Evolutionary conservation across 2,329 filamentous ascomycete species (phyloP).

Genomic region (Clarireedia homoeocarpa): DNA sequence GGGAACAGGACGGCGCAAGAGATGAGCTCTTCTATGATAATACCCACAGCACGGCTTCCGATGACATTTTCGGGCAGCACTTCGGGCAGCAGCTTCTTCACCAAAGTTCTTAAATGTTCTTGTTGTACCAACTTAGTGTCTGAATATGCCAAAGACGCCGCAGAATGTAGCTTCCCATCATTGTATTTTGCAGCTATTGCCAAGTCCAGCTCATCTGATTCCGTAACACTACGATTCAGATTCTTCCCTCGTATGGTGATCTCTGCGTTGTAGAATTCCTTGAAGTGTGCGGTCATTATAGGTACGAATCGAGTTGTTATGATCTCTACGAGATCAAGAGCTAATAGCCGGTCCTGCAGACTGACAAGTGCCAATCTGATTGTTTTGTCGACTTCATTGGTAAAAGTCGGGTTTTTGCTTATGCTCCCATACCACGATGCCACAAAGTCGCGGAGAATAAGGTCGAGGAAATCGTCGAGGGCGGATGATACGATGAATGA

Average conservation of each 20-base stretch:
- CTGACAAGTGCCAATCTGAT: conserved; percentile 65
- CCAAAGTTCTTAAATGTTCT: conserved; percentile 74
- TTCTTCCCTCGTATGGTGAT: conserved; percentile 78
- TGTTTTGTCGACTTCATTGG: conserved; percentile 76
- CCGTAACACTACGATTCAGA: conserved; percentile 81
- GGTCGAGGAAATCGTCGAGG: conserved; percentile 68
- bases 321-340: conserved; percentile 76
- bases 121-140: conserved; percentile 83
- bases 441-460: conserved; percentile 78
- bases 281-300: conserved; percentile 79
- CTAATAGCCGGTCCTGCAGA: conserved; percentile 63
- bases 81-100: conserved; percentile 62
- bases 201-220: conserved; percentile 90
- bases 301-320: conserved; percentile 78
- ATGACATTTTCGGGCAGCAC: conserved; percentile 68
- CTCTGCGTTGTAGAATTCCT: conserved; percentile 87
- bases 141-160: conserved; percentile 73
- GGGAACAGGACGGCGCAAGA: conserved; percentile 85
- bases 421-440: conserved; percentile 84
- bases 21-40: conserved; percentile 82
- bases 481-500: conserved; percentile 72
- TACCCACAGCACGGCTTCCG: conserved; percentile 71
- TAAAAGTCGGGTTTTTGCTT: conserved; percentile 70
- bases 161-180: conserved; percentile 80
- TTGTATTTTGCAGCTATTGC: conserved; percentile 93